Evolutionary conservation across 2,329 filamentous ascomycete genomes (phyloP).

Genomic region (Xylariaceae sp.): DNA sequence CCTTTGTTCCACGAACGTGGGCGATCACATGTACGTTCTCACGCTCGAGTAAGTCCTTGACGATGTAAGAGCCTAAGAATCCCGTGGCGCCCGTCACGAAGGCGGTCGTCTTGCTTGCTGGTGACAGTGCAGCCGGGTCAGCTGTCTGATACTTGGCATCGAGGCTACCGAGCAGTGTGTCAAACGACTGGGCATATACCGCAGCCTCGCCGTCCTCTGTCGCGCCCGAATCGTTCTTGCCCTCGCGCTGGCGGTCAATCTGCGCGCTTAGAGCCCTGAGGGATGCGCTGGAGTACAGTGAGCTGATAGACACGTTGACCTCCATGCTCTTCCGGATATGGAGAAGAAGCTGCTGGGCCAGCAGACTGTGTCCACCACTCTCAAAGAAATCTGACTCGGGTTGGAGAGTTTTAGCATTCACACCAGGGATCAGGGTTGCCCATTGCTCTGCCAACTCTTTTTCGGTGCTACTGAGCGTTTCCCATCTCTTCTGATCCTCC

Average conservation of each 20-base stretch:
- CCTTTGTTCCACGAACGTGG: conserved; percentile 66
- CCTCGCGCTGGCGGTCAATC: conserved; percentile 40
- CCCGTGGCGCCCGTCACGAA: conserved; percentile 89
- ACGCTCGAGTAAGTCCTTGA: conserved; percentile 68
- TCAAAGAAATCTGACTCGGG: conserved; percentile 68
- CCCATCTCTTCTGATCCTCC: conserved; percentile 40
- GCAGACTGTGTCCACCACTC: conserved; percentile 73
- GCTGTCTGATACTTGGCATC: conserved; percentile 35
- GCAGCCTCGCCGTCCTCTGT: conserved; percentile 36
- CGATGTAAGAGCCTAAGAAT: conserved; percentile 78
- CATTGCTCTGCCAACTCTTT: conserved; percentile 66
- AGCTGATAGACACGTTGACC: conserved; percentile 61
- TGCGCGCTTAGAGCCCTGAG: conserved; percentile 46
- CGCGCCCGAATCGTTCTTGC: conserved; percentile 18
- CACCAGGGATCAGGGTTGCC: conserved; percentile 63
- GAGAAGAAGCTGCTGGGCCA: conserved; percentile 78
- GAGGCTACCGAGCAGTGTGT: conserved; percentile 40
- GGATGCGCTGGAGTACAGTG: conserved; percentile 63
- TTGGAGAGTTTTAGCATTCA: conserved; percentile 62
- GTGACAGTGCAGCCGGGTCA: conserved; percentile 14
- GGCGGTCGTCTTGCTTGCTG: conserved; percentile 46
- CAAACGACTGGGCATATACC: conserved; percentile 48
- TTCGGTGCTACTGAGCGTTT: conserved; percentile 54
- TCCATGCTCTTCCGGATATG: conserved; percentile 47
- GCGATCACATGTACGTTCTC: conserved; percentile 62